Evolutionary conservation across 139 green algal species (phyloP).

Genomic region (Micromonas commoda): DNA sequence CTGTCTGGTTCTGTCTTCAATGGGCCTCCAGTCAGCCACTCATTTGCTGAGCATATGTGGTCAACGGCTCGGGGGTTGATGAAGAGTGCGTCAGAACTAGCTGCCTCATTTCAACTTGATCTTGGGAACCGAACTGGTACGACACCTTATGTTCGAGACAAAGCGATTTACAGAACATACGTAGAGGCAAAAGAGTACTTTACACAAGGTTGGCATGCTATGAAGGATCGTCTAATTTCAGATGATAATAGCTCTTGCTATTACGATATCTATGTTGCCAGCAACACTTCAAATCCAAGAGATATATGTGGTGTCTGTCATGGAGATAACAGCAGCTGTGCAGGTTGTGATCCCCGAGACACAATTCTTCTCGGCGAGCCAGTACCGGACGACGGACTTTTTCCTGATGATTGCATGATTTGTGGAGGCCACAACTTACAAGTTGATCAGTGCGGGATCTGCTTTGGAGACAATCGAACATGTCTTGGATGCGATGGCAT

Average conservation of each 20-base stretch:
- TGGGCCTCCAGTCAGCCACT: neutral
- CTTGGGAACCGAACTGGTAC: neutral
- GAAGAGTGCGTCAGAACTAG: too few relatives aligned
- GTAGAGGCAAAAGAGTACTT: neutral
- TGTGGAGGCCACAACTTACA: constrained; percentile 3
- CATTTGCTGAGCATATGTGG: neutral
- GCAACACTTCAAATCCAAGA: neutral
- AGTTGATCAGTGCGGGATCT: constrained; percentile 9
- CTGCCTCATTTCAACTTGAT: too few relatives aligned
- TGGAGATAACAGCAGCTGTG: neutral
- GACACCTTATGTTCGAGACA: neutral
- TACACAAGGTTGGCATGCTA: neutral
- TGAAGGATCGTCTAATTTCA: neutral
- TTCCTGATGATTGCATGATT: constrained; percentile 5
- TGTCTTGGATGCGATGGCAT: neutral
- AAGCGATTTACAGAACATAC: neutral
- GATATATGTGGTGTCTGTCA: constrained; percentile 9
- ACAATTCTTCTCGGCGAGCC: neutral
- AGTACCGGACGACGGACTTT: neutral
- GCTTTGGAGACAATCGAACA: neutral
- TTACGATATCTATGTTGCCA: neutral
- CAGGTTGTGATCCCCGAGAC: neutral
- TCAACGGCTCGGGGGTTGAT: neutral
- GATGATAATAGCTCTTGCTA: neutral
- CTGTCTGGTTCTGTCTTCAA: neutral